phyloP scores from a whole-genome alignment of 306 rosid species.

The Fagus sylvatica region DNA sequence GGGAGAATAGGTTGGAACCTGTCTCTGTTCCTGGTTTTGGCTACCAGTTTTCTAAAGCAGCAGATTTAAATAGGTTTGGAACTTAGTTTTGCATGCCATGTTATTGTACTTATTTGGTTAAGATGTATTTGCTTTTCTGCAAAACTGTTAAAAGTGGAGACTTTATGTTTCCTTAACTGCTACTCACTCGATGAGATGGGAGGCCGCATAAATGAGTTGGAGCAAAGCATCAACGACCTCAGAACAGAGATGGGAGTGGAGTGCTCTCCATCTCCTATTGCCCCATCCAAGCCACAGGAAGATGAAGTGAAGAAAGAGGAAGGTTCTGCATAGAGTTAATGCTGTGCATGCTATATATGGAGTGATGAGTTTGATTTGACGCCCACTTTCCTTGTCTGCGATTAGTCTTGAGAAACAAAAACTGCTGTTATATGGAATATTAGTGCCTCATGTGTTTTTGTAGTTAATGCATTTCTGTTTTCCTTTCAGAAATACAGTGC shows the following conservation, averaged over 20 bases:
- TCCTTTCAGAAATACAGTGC: not conserved
- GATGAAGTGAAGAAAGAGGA: slow-evolving; percentile 63
- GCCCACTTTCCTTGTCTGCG: slow-evolving; percentile 8
- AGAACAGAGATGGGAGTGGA: slow-evolving; percentile 94
- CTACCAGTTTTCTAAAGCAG: not conserved
- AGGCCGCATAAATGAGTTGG: slow-evolving; percentile 85
- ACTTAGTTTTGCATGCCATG: not conserved
- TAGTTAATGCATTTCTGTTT: not conserved
- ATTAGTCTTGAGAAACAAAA: slow-evolving; percentile 11
- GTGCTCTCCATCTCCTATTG: slow-evolving; percentile 67
- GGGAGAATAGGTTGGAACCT: not conserved
- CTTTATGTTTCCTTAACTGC: slow-evolving; percentile 57
- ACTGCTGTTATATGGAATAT: not conserved
- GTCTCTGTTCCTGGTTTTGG: slow-evolving; percentile 7
- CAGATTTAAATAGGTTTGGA: not conserved
- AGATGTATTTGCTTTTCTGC: not conserved
- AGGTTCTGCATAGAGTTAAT: slow-evolving; percentile 52
- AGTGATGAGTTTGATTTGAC: slow-evolving; percentile 23
- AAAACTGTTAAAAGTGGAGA: slow-evolving; percentile 5
- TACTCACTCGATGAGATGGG: slow-evolving; percentile 96
- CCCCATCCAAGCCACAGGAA: slow-evolving; percentile 46
- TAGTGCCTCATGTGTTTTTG: not conserved
- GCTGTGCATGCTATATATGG: slow-evolving; percentile 21
- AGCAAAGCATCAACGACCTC: slow-evolving; percentile 83
- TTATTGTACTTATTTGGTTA: not conserved